A percentile compares a stretch with the other conserved stretches of the same genome.
Evolutionary conservation across 148 eudicot species (phyloP).

Genomic region (Silene conica): DNA sequence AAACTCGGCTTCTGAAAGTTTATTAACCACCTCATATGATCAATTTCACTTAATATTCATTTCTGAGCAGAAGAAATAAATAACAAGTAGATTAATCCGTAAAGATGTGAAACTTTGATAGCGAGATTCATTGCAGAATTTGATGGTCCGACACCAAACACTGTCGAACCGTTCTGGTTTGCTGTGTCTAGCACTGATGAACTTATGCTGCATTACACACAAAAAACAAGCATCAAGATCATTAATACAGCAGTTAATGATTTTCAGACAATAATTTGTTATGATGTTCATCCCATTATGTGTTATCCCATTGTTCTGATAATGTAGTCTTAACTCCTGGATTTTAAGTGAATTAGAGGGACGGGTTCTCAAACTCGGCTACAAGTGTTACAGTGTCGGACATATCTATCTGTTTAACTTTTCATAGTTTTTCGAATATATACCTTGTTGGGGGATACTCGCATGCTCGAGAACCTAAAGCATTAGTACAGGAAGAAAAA

Average conservation of each 20-base stretch:
- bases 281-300: too few species aligned
- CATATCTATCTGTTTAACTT: too few species aligned
- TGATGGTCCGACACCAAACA: slow-evolving; percentile 62
- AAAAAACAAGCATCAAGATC: neutral
- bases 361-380: too few species aligned
- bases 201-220: slow-evolving; percentile 59
- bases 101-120: neutral
- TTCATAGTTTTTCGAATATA: too few species aligned
- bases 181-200: slow-evolving; percentile 71
- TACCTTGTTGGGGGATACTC: slow-evolving; percentile 81
- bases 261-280: too few species aligned
- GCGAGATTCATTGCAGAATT: slow-evolving; percentile 21
- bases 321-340: neutral
- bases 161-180: slow-evolving; percentile 56
- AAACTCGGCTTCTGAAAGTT: neutral
- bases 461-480: slow-evolving; percentile 67
- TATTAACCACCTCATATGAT: neutral
- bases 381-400: too few species aligned
- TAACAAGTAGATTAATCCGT: neutral
- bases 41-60: neutral
- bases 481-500: neutral
- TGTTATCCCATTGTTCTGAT: too few species aligned
- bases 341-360: neutral
- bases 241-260: too few species aligned
- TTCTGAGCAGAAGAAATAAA: slow-evolving; percentile 19